A percentile compares a stretch with the other conserved stretches of the same genome.
These are phyloP conservation scores for Nannochloropsis oceanica DNA, from an alignment of 108 stramenopile species.

Conservation along the genomic window DNA sequence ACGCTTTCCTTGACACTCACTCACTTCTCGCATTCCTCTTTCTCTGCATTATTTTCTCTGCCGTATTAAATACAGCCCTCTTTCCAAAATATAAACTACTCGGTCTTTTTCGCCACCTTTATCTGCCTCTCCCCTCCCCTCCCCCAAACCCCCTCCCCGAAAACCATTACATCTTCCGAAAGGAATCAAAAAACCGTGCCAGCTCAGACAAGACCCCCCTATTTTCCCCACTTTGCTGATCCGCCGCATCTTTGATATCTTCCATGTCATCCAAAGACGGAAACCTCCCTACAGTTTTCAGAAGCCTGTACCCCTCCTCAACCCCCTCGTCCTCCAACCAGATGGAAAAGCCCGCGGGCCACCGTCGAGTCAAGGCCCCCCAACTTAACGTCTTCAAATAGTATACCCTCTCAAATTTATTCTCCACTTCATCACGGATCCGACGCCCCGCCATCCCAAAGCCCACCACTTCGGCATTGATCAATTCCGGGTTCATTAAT, in stretches of 20 bases:
- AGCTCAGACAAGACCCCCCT: not conserved
- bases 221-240: not conserved
- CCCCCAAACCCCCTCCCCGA: not conserved
- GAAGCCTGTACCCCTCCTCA: slow-evolving; percentile 49
- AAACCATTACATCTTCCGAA: not conserved
- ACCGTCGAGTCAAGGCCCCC: slow-evolving; percentile 60
- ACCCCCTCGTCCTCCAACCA: slow-evolving; percentile 74
- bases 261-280: slow-evolving; percentile 23
- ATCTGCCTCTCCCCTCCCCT: too few species aligned
- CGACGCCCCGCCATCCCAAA: slow-evolving; percentile 81
- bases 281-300: slow-evolving; percentile 3
- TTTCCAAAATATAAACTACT: not conserved
- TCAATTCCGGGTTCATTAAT: slow-evolving; percentile 73
- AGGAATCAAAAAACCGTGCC: not conserved
- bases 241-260: slow-evolving; percentile 4
- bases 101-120: not conserved
- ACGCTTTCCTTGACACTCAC: not conserved
- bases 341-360: slow-evolving; percentile 46
- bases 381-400: slow-evolving; percentile 68
- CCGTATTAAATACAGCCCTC: not conserved
- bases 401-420: slow-evolving; percentile 43
- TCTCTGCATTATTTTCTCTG: not conserved
- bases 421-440: slow-evolving; percentile 56
- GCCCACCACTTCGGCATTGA: slow-evolving; percentile 86
- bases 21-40: not conserved